These are phyloP conservation scores for Eucalyptus caleyi DNA, from an alignment of 345 rosid species.

Conservation along the genomic window DNA sequence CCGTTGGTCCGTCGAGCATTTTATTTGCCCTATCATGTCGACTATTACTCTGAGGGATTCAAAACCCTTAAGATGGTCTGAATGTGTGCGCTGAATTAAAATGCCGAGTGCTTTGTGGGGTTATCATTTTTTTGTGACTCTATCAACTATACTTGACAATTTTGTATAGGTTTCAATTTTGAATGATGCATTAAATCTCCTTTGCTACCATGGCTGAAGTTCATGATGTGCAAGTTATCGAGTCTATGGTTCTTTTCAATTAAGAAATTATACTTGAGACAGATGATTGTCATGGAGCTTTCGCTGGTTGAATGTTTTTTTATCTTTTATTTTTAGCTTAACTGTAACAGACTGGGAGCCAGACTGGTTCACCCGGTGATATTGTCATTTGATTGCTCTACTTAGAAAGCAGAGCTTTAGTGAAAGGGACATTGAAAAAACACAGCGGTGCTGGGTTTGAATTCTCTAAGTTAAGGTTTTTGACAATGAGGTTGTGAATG, in stretches of 20 bases:
- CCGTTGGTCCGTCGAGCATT: slow-evolving; percentile 3
- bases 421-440: not conserved
- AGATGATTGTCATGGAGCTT: not conserved
- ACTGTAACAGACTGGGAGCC: not conserved
- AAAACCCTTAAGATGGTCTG: not conserved
- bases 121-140: not conserved
- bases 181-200: not conserved
- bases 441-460: not conserved
- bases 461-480: not conserved
- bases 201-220: not conserved
- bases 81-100: not conserved
- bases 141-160: not conserved
- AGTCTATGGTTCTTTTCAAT: not conserved
- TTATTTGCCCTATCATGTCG: not conserved
- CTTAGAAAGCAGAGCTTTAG: not conserved
- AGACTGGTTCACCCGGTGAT: not conserved
- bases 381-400: not conserved
- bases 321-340: not conserved
- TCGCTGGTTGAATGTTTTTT: not conserved
- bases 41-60: not conserved
- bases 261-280: not conserved
- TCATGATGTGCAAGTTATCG: not conserved
- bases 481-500: not conserved
- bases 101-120: not conserved
- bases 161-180: not conserved